These are phyloP conservation scores for Phytopythium delawarense DNA, from an alignment of 352 stramenopile species.

Conservation along the genomic window DNA sequence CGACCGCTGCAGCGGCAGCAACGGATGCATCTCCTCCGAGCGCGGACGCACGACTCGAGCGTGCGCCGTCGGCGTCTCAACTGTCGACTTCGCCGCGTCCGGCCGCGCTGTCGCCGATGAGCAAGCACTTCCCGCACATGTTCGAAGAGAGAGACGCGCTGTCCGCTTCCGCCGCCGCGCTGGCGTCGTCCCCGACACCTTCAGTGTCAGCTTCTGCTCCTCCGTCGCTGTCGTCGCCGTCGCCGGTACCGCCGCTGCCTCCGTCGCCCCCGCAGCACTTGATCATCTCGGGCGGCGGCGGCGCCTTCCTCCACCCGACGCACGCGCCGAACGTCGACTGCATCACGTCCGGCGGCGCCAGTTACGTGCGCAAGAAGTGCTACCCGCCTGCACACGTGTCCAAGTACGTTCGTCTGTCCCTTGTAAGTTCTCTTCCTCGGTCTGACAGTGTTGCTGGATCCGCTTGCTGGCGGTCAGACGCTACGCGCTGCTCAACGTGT, in stretches of 20 bases:
- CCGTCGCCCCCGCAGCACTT: conserved; percentile 38
- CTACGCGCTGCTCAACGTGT: conserved; percentile 79
- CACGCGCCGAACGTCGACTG: conserved; percentile 60
- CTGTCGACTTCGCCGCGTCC: conserved; percentile 4
- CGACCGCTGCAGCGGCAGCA: not conserved
- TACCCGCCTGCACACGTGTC: conserved; percentile 83
- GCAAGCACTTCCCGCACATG: conserved; percentile 84
- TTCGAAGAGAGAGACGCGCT: conserved; percentile 2
- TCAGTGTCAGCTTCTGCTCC: not conserved
- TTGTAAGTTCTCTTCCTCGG: conserved; percentile 3
- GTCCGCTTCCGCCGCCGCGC: not conserved
- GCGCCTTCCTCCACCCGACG: conserved; percentile 88
- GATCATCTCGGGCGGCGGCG: conserved; percentile 89
- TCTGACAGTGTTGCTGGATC: conserved; percentile 4
- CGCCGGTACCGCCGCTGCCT: not conserved
- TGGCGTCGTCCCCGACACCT: not conserved
- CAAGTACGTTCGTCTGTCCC: conserved; percentile 28
- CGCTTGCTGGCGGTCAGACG: conserved; percentile 34
- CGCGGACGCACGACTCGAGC: not conserved
- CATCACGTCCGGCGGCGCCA: conserved; percentile 55
- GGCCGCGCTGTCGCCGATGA: conserved; percentile 29
- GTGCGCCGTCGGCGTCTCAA: not conserved
- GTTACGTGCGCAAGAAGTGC: conserved; percentile 74
- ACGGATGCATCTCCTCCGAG: not conserved
- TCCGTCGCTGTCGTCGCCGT: not conserved